Base-by-base conservation (phyloP, 352 stramenopile genomes). In the Phytophthora europaea region DNA sequence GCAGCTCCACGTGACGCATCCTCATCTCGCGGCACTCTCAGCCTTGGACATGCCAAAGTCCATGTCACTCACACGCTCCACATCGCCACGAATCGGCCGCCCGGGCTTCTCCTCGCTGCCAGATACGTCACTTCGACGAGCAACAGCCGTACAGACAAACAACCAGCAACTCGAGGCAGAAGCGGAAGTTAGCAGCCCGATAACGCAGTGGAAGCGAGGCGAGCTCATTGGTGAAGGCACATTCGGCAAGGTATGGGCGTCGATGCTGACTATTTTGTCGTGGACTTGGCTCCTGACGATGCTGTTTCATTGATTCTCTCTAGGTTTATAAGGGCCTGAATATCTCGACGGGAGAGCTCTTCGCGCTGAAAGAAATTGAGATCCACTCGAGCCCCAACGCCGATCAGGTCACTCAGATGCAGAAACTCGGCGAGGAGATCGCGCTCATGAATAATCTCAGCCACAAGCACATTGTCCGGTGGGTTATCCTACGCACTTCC, bases 391-490 rank as follows among this genome's bases (percentile, higher is more conserved):
- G 80, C 36, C 71, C 78, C 6, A 88, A 75, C 47, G 65, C 73
- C 16, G 80, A 89, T 40, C 83, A 89, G 15, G 75, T 90, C 60
- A 82, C 84, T 26, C 82, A 94, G 47, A 78, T 90, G 85, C 75
- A 96, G 76, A 89, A 90, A 67, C 77, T 97, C 28, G 89, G 87
- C 54, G 83, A 92, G 47, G 95, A 99, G 80, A 98, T 99, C 60
- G 82, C 98, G 61, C 72, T 99, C 31, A 98, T 99, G 94, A 91
- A 97, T 75, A 95, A 93, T 65, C 84, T 99, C 28, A 86, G 86
- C 56, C 97, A 99, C 79, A 87, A 91, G 34, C 98, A 99, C 72
- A 99, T 99, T 80, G 97, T 99, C 56, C 85, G 89, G 74, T 99
- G 38, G 60, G 45, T 73, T 67, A 5, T 18, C 28, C 16, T 33